A percentile compares a stretch with the other conserved stretches of the same genome.
phyloP scores from a whole-genome alignment of 2,329 filamentous ascomycete species.

The Fusarium chlamydosporum region DNA sequence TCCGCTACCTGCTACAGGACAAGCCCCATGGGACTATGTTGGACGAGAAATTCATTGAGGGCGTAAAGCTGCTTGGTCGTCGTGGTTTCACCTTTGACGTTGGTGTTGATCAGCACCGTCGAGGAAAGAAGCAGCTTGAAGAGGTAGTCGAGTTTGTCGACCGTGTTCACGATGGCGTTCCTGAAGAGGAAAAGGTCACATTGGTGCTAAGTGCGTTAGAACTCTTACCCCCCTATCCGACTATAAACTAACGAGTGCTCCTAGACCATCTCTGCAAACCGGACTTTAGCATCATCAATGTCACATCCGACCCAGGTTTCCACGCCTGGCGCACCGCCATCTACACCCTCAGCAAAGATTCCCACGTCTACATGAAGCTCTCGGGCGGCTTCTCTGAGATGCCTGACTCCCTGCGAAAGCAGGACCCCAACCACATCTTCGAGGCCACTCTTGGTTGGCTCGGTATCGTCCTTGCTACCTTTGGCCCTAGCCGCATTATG shows the following conservation, averaged over 20 bases:
- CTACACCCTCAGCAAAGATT: constrained; percentile 73
- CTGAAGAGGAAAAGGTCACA: constrained; percentile 70
- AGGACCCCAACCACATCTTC: constrained; percentile 70
- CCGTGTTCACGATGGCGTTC: constrained; percentile 73
- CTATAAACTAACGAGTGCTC: constrained; percentile 20
- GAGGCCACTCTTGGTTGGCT: constrained; percentile 78
- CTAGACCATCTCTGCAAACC: constrained; percentile 93
- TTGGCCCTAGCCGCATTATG: constrained; percentile 81
- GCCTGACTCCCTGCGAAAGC: constrained; percentile 65
- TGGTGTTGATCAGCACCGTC: constrained; percentile 83
- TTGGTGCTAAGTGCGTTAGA: constrained; percentile 77
- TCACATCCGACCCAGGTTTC: constrained; percentile 70
- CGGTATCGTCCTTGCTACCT: constrained; percentile 77
- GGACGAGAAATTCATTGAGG: constrained; percentile 72
- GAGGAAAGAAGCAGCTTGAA: constrained; percentile 80
- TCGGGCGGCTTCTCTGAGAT: constrained; percentile 89
- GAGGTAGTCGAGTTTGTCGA: constrained; percentile 79
- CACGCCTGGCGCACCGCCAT: constrained; percentile 78
- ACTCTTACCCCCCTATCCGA: neutral
- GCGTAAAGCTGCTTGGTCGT: constrained; percentile 74
- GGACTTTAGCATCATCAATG: constrained; percentile 75
- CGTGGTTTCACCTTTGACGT: constrained; percentile 82
- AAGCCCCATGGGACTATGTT: constrained; percentile 77
- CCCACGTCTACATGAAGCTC: constrained; percentile 88
- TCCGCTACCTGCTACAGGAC: constrained; percentile 86